Base-by-base conservation (phyloP, 2,329 filamentous ascomycete genomes). In the Penicillium sp. region DNA sequence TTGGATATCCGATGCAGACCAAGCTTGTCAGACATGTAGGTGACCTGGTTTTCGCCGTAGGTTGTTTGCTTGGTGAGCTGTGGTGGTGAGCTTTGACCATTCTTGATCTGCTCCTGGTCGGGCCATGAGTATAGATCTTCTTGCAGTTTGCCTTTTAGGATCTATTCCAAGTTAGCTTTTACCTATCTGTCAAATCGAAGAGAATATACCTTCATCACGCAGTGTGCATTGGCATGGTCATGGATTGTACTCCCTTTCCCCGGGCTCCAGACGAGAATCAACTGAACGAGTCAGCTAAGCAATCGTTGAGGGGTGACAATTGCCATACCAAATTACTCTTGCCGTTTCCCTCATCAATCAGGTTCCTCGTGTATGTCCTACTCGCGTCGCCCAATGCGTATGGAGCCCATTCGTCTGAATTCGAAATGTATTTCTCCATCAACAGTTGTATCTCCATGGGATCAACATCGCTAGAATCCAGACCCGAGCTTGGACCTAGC, bases 11-110 rank as follows among this genome's bases (percentile, higher is more conserved):
- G 82, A 71, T 96, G 90, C 37, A 96, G 75, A 19, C 90, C 90
- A 26, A 95, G 81, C 71, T 75, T 81, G 66, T 95, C 90, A 34
- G 87, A 86, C 84, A 96, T 95, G 69, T 95, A 95, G 8, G 88
- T 84, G 34, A 95, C 88, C 54, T 85, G 75, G 57, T 91, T 84
- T 63, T 84, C 76, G 43, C 75, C 72, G 62, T 88, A 86, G 37
- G 76, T 77, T 34, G 79, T 86, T 62, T 87, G 79, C 39, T 80
- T 83, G 56, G 82, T 84, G 50, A 86, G 69, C 52, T 74, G 65
- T 69, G 86, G 82, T 3, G 83, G 81, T 6, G 74, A 68, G 5
- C 62, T 56, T 48, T 74, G 64, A 32, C 69, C 72, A 43, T 77
- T 72, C 43, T 75, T 69, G 43, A 73, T 64, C 39, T 67, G 66